Base-by-base conservation (phyloP, 2,329 filamentous ascomycete species). In the Epichloe sp. region DNA sequence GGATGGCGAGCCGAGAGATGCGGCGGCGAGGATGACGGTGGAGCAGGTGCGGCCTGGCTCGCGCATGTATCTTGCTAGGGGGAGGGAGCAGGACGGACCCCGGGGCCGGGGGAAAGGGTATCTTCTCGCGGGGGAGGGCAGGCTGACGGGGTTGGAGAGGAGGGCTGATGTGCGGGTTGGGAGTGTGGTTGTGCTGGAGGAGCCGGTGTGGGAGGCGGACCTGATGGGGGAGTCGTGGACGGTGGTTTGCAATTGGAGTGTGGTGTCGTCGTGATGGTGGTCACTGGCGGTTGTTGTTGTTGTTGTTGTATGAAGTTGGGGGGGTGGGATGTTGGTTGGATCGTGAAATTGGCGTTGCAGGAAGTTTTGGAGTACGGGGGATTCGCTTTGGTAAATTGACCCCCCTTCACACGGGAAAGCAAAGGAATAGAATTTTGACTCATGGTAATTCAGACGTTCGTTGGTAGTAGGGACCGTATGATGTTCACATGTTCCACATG, bases 221-320 rank as follows among this genome's bases (percentile, higher is more conserved):
- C 50, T 71, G 34, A 61, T 63, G 6, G 66, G 66, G 1, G 52
- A 62, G 26, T 46, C 49, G 19, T 71, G 68, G 68, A 63, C 63
- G 15, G 68, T 71, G 3, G 66, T 61, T 2, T 71, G 69, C 21
- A 63, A 71, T 11, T 71, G 69, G 69, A 58, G 54, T 35, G 26
- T 43, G 26, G 26, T 31, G 26, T 31, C 26, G 7, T 31, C 26
- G 8, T 31, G 26, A 31, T 31, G 26, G 26, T 31, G 10, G 8
- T 31, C 19, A 21, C 19, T 21, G 19, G 21, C 2, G 7, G 6
- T 26, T 7, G 26, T 8, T 26, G 26, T 10, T 10, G 26, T 31
- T 10, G 26, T 31, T 8, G 8, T 31, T 31, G 26, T 11, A 31
- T 31, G 26, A 31, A 31, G 26, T 31, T 10, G 26, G 26, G 26